Percentiles rank a stretch among this genome's conserved stretches.
Conservation (phyloP, 2,329 filamentous ascomycete genomes). For the Lecanicillium sp. region DNA sequence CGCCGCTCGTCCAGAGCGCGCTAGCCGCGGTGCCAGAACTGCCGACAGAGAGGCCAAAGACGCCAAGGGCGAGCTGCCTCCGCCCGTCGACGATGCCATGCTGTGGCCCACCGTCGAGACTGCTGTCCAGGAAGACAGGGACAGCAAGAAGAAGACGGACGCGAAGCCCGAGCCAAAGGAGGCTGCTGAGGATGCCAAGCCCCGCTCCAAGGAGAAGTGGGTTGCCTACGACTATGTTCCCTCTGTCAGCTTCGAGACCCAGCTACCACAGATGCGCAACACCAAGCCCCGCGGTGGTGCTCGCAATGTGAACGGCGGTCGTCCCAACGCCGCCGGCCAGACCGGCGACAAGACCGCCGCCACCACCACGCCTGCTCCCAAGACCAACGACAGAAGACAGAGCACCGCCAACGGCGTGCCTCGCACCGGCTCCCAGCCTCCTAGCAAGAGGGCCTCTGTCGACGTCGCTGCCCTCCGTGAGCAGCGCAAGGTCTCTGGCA, state of each 20-base stretch:
- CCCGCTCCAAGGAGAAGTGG: constrained; percentile 76
- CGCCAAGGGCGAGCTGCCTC: constrained; percentile 35
- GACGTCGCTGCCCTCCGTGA: constrained; percentile 38
- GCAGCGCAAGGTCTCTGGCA: constrained; percentile 38
- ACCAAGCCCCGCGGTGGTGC: constrained; percentile 46
- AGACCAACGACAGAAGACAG: constrained; percentile 30
- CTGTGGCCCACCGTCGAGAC: constrained; percentile 90
- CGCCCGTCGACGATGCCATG: constrained; percentile 67
- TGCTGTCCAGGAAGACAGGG: constrained; percentile 63
- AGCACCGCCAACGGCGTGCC: constrained; percentile 29
- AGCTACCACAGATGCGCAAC: constrained; percentile 52
- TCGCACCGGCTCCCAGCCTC: constrained; percentile 31
- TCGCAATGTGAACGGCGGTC: constrained; percentile 34
- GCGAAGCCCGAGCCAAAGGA: constrained; percentile 48
- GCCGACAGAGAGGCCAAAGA: constrained; percentile 37
- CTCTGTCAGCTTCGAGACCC: constrained; percentile 80
- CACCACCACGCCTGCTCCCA: constrained; percentile 24
- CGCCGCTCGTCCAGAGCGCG: constrained; percentile 26
- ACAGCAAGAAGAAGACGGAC: constrained; percentile 61
- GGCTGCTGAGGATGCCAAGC: constrained; percentile 43
- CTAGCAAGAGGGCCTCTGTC: constrained; percentile 39
- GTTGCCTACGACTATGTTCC: constrained; percentile 76
- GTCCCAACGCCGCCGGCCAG: constrained; percentile 31
- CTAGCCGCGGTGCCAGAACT: constrained; percentile 41
- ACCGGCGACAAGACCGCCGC: constrained; percentile 32